These are phyloP conservation scores for Dothistroma septosporum DNA, from an alignment of 2,329 filamentous ascomycete genomes.

Conservation along the genomic window DNA sequence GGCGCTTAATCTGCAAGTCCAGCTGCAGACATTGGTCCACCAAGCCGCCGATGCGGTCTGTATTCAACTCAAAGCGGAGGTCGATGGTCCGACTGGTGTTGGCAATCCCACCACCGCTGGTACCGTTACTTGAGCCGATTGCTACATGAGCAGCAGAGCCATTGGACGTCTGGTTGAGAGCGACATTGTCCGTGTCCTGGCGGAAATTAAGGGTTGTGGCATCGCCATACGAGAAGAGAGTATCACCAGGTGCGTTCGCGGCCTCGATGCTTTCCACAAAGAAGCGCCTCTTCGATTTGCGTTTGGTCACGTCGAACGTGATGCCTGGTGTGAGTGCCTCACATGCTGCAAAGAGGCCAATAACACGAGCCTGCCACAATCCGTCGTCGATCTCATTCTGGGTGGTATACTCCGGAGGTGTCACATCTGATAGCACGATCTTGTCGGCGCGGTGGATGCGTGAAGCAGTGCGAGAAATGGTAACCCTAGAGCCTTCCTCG, in stretches of 20 bases:
- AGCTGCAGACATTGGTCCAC: slow-evolving; percentile 59
- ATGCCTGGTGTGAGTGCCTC: slow-evolving; percentile 69
- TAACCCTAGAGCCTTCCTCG: slow-evolving; percentile 66
- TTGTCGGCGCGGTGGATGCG: slow-evolving; percentile 53
- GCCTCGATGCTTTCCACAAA: slow-evolving; percentile 54
- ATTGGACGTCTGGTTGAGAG: neutral
- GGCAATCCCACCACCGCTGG: neutral
- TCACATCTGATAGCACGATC: slow-evolving; percentile 59
- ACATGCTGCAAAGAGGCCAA: slow-evolving; percentile 35
- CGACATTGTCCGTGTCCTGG: neutral
- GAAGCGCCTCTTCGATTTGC: slow-evolving; percentile 57
- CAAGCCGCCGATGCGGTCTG: slow-evolving; percentile 63
- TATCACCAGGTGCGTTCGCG: slow-evolving; percentile 15
- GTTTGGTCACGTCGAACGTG: slow-evolving; percentile 60
- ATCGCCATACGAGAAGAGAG: slow-evolving; percentile 22
- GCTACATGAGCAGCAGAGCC: neutral
- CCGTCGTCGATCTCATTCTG: slow-evolving; percentile 31
- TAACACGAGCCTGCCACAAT: slow-evolving; percentile 31
- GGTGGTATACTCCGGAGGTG: slow-evolving; percentile 31
- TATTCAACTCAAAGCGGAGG: slow-evolving; percentile 17
- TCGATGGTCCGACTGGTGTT: neutral
- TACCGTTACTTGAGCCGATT: neutral
- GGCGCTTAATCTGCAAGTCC: slow-evolving; percentile 57
- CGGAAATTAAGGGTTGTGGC: slow-evolving; percentile 21
- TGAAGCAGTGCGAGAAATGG: slow-evolving; percentile 53